A percentile compares a stretch with the other conserved stretches of the same genome.
Evolutionary conservation across 768 basidiomycete genomes (phyloP).

Genomic region (Tephrocybe sp.): DNA sequence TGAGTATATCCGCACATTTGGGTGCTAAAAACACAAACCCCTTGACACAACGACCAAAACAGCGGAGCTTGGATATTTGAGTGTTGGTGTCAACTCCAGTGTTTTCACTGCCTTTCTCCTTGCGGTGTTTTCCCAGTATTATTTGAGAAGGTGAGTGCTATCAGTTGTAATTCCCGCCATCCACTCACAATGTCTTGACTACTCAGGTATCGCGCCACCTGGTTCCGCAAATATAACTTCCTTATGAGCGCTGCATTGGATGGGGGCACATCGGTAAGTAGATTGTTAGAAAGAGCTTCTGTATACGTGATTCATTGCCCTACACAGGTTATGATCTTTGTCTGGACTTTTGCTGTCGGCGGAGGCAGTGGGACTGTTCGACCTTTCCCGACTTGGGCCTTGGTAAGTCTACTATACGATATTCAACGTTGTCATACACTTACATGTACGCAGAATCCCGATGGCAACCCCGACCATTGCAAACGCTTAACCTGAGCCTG

Average conservation of each 20-base stretch:
- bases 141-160: no score
- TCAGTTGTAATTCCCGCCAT: no score
- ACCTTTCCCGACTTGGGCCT: slow-evolving; percentile 39
- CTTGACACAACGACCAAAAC: no score
- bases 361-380: slow-evolving; percentile 41
- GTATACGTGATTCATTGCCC: no score
- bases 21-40: no score
- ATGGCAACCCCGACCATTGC: slow-evolving; percentile 24
- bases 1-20: slow-evolving; percentile 22
- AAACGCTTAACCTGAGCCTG: slow-evolving; percentile 22
- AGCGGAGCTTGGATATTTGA: slow-evolving; percentile 47
- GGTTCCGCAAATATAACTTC: slow-evolving; percentile 54
- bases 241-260: slow-evolving; percentile 51
- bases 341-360: slow-evolving; percentile 44
- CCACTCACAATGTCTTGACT: no score
- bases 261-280: no score
- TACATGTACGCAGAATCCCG: slow-evolving; percentile 16
- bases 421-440: no score
- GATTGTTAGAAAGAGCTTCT: no score
- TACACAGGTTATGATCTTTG: slow-evolving; percentile 43
- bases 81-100: slow-evolving; percentile 58
- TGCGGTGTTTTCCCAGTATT: slow-evolving; percentile 48
- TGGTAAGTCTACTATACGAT: slow-evolving; percentile 19
- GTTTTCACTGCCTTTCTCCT: slow-evolving; percentile 45
- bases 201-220: slow-evolving; percentile 39